Base-by-base conservation (phyloP, 257 asterid species). In the Nicotiana undulata region DNA sequence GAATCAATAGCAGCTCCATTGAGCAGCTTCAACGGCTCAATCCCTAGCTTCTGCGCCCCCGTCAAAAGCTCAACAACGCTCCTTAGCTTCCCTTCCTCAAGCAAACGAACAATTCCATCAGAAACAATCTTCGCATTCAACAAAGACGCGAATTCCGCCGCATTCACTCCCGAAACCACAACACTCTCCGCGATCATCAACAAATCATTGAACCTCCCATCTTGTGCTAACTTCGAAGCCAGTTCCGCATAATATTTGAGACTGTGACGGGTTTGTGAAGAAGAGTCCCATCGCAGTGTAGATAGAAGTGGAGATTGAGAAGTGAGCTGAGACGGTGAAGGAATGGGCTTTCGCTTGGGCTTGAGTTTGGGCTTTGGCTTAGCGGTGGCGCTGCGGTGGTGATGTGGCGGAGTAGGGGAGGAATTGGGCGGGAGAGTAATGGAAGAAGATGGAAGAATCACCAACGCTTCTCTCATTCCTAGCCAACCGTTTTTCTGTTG, bases 191-290 rank as follows among this genome's bases (percentile, higher is more conserved):
- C 87, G 49, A 95, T 84, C 95, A 88, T 90, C 60, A 95, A 65
- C 24, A 90, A 95, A 31, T 92, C 98, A 51, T 80, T 82, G 75
- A 95, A 91, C 86, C 90, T 89, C 74, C 99, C 99, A 9, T 88
- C 92, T 63, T 85, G 88, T 1, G 93, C 94, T 76, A 93, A 90
- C 86, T 91, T 91, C 6, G 97, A 91, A 20, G 98, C 97, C 28
- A 93, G 83, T 65, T 90, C 88, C 18, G 97, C 89, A 86, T 91
- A 83, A 89, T 92, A 86, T 65, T 81, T 85, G n/a, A 88, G 84
- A 81, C 85, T 76, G 18, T 55, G 83, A 76, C 89, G 12, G 10
- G 0, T 40, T 9, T 40, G 49, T 86, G 84, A 58, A 28, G 75
- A 26, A 15, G 83, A 34, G 29, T 90, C 85, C 87, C 86, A 86